Base-by-base conservation (phyloP, 306 rosid genomes). In the Fragaria iinumae region DNA sequence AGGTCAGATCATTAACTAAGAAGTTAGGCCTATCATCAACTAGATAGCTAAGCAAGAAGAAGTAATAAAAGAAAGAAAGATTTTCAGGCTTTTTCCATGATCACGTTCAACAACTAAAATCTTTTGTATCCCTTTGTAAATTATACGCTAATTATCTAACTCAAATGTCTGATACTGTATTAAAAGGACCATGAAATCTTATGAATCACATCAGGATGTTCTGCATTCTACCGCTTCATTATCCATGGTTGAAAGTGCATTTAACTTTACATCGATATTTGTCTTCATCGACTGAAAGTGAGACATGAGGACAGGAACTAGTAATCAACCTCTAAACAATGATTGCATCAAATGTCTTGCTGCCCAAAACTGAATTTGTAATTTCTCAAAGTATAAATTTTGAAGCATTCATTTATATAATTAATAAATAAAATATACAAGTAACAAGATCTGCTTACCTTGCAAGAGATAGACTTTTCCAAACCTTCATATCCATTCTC, bases 401-500 rank as follows among this genome's bases (percentile, higher is more conserved):
- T 55, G 62, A 55, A 55, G 29, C 13, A 8, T 55, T 55, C 64
- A 57, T 23, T 13, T 10, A 21, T 12, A 57, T 55, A 55, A 55
- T 9, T 20, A 2, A 9, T 38, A 2, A 4, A 73, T 8, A 14
- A 9, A 1, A 6, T 6, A 17, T 52, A 29, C 20, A 71, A 50
- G 57, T 8, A 69, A 60, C 3, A 45, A n/a, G 36, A 13, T 45
- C 55, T 21, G 3, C 32, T 47, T 36, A 86, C 94, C 94, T 86
- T 73, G 83, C 67, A 8, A 73, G 85, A 60, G 73, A 90, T 74
- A 78, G 83, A 83, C 56, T 88, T 80, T 81, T 83, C 84, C 6
- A 90, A 71, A 75, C 82, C 83, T 79, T 86, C 89, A 56, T 83
- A 36, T 76, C 89, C 92, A 78, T 86, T 86, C 39, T 81, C 84